Evolutionary conservation across 2,329 filamentous ascomycete genomes (phyloP), one percentile per base, ranked within the genome.

Genomic region (Dactylellina cionopaga): DNA sequence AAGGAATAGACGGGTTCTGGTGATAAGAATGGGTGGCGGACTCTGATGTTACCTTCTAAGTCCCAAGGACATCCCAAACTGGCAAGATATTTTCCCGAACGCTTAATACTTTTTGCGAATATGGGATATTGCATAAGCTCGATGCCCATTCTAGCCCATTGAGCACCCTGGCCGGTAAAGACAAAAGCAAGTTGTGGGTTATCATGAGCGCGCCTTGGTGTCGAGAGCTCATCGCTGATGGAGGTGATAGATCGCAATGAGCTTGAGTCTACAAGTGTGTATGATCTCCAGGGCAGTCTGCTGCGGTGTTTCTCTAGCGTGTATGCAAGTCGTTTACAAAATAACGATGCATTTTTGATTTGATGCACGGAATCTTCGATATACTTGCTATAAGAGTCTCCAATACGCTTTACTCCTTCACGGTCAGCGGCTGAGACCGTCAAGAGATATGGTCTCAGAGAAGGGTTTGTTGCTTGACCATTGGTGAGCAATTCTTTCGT

Each of bases 91-190:
- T 41, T 22, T 3, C 19, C 15, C 1, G 62, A 66, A 13, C 25
- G 39, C 0, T 17, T 29, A 13, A 66, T 66, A 33, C 62, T 66
- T 11, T 24, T 10, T 11, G 43, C 39, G 17, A 66, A 66, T n/a
- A 43, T 24, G 6, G 54, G 43, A 15, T 51, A 66, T 7, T 22
- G 5, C 62, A 66, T 41, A 13, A 66, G 33, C 64, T 81, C 79
- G 0, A 76, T 76, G 2, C 80, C 81, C 82, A 83, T 83, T 0
- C 76, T 77, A 39, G 77, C 74, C 80, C 82, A 84, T 58, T 84
- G 82, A 0, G 82, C 81, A 1, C 83, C 83, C 63, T 84, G 83
- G 2, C 82, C 82, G 0, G 81, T 83, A 75, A 83, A 84, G 24
- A 81, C 44, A 22, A 63, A 52, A 1, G 58, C 58, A 24, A 63